Evolutionary conservation across 2,329 filamentous ascomycete genomes (phyloP).

Genomic region (Furcasterigmium furcatum): DNA sequence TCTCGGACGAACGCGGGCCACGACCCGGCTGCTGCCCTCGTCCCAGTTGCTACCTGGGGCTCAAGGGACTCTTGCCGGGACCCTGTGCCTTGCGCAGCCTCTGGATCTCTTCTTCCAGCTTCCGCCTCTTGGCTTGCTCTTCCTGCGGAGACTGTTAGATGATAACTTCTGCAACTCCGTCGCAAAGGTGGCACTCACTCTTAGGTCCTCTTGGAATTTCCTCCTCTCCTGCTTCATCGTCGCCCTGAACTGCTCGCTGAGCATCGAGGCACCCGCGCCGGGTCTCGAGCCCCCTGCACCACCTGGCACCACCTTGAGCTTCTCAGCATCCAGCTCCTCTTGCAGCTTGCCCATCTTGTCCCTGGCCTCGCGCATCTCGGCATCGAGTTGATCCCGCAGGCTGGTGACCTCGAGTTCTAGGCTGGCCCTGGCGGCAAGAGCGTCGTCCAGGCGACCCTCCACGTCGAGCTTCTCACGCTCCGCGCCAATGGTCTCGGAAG

Average conservation of each 20-base stretch:
- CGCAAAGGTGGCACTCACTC: too few species aligned
- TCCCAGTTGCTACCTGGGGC: constrained; percentile 23
- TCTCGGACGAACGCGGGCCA: background rate
- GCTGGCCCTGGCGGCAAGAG: constrained; percentile 25
- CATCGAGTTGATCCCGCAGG: constrained; percentile 34
- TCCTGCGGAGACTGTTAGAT: constrained; percentile 36
- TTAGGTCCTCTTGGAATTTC: constrained; percentile 53
- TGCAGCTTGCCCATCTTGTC: constrained; percentile 37
- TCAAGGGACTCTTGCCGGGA: constrained; percentile 39
- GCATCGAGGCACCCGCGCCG: constrained; percentile 44
- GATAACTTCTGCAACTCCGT: too few species aligned
- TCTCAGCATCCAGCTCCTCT: constrained; percentile 49
- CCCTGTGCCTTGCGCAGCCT: constrained; percentile 38
- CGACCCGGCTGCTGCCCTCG: background rate
- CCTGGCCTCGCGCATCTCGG: constrained; percentile 32
- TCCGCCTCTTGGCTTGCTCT: constrained; percentile 44
- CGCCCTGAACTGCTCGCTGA: constrained; percentile 53
- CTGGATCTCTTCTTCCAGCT: constrained; percentile 48
- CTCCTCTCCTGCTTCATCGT: constrained; percentile 56
- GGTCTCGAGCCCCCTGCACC: constrained; percentile 27
- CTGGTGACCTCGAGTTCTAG: constrained; percentile 35
- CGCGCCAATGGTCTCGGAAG: constrained; percentile 45
- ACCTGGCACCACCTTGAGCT: constrained; percentile 32
- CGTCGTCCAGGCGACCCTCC: constrained; percentile 38
- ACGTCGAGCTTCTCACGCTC: constrained; percentile 48